A percentile compares a stretch with the other conserved stretches of the same genome.
Evolutionary conservation across 257 asterid species (phyloP).

Genomic region (Scutellaria galericulata): DNA sequence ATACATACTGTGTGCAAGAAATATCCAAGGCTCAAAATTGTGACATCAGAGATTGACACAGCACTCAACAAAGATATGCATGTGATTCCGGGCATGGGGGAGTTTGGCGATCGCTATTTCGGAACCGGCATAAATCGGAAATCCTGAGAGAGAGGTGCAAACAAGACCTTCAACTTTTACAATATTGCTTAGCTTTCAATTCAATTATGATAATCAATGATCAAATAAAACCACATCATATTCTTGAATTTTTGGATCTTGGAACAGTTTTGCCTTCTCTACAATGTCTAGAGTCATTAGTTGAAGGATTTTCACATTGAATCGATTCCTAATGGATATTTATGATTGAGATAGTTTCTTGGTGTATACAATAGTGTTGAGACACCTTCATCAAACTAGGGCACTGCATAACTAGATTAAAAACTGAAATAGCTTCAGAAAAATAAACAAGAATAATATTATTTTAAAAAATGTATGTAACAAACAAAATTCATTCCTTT

Average conservation of each 20-base stretch:
- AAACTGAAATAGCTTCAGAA: neutral
- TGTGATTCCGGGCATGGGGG: constrained; percentile 97
- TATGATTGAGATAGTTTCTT: too few relatives aligned
- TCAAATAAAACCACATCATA: neutral
- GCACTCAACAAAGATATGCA: constrained; percentile 67
- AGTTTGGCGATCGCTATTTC: constrained; percentile 94
- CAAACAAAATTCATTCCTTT: constrained; percentile 21
- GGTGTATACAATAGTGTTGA: too few relatives aligned
- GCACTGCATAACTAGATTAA: neutral
- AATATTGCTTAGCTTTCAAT: neutral
- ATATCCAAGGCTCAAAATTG: constrained; percentile 76
- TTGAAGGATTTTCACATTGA: too few relatives aligned
- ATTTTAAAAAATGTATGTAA: neutral
- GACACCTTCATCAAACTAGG: too few relatives aligned
- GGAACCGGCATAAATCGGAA: constrained; percentile 54
- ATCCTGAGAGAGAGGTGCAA: neutral
- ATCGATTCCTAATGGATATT: too few relatives aligned
- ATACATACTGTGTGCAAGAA: constrained; percentile 71
- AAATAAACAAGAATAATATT: neutral
- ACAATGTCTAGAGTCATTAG: neutral
- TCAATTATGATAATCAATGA: neutral
- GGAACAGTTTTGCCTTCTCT: neutral
- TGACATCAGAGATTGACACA: constrained; percentile 89
- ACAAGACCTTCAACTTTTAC: too few relatives aligned
- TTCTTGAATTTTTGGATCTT: neutral